Evolutionary conservation across 2,329 filamentous ascomycete genomes (phyloP), one percentile per base, ranked within the genome.

Genomic region (Coccinonectria pachysandricola): DNA sequence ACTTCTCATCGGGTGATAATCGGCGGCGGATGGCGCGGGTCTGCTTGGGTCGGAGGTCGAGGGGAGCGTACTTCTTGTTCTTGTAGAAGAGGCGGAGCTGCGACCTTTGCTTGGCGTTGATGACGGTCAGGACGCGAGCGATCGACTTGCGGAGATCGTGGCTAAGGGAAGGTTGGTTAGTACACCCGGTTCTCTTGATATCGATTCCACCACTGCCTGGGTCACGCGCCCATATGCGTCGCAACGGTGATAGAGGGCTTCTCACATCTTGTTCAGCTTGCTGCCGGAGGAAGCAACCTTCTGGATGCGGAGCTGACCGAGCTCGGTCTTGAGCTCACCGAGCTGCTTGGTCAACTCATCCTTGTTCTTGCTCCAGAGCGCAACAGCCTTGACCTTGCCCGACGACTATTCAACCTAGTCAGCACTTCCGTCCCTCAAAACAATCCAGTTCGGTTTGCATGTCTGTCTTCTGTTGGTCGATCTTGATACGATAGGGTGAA

Each of bases 101-200:
- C 49, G 85, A 74, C 64, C 92, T 82, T 75, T 98, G 91, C 78
- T 93, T 96, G 68, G 86, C 81, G 77, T 96, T 98, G 79, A 98
- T 94, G 71, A 98, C 76, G 65, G 91, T 98, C 55, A 98, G 79
- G 67, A 95, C 84, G 60, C 88, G 87, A 59, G 91, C 92, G 67
- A 98, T 95, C 47, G 87, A 94, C 78, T 98, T 98, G 75, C 91
- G 87, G 63, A 98, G 75, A 65, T 98, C 92, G 74, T 94, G 85
- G 69, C 87, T 95, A 53, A 49, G 42, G 34, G 34, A 30, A 41
- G 39, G 24, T 34, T 23, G 16, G 28, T 46, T 40, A 45, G 43
- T 27, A 34, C 23, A 32, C 19, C 12, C 21, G 19, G 20, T 12
- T 24, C 26, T 17, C 15, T 24, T 26, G 16, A 21, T 12, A 17